Conservation (phyloP, 768 basidiomycete genomes). For the Russula griseocarnosa region DNA sequence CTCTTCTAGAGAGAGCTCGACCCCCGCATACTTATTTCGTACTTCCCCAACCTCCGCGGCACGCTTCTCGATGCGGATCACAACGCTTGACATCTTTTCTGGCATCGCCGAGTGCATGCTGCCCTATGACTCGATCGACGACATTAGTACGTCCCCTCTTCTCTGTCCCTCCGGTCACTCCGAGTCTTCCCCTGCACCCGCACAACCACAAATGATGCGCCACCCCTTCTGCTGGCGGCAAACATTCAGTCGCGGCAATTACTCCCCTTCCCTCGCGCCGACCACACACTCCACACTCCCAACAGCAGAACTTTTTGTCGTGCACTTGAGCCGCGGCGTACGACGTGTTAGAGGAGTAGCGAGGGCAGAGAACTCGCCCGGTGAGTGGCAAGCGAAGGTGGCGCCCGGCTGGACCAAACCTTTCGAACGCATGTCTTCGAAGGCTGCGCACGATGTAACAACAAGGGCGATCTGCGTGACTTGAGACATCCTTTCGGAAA, state of each 20-base stretch:
- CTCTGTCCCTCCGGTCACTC: not conserved
- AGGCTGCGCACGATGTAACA: too few relatives aligned
- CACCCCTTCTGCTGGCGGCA: slow-evolving; percentile 53
- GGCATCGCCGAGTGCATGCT: slow-evolving; percentile 74
- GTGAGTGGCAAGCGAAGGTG: too few relatives aligned
- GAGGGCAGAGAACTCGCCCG: too few relatives aligned
- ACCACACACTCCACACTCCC: too few relatives aligned
- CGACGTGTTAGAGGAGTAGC: too few relatives aligned
- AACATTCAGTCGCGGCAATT: slow-evolving; percentile 81
- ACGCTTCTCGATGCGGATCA: slow-evolving; percentile 50
- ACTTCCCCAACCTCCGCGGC: slow-evolving; percentile 74
- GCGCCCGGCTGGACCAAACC: too few relatives aligned
- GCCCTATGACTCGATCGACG: slow-evolving; percentile 63
- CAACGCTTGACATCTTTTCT: slow-evolving; percentile 65
- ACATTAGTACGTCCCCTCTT: slow-evolving; percentile 71
- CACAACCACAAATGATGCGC: slow-evolving; percentile 32
- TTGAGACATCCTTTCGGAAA: too few relatives aligned
- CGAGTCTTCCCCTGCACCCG: slow-evolving; percentile 26
- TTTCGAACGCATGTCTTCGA: too few relatives aligned
- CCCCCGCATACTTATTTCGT: slow-evolving; percentile 71
- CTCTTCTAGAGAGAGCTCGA: slow-evolving; percentile 80
- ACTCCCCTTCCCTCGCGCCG: too few relatives aligned
- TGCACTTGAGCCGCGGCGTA: too few relatives aligned
- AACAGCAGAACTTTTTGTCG: too few relatives aligned
- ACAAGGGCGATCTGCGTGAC: too few relatives aligned